A percentile compares a stretch with the other conserved stretches of the same genome.
These are phyloP conservation scores for Eimeria necatrix DNA, from an alignment of 169 alveolate genomes.

Conservation along the genomic window DNA sequence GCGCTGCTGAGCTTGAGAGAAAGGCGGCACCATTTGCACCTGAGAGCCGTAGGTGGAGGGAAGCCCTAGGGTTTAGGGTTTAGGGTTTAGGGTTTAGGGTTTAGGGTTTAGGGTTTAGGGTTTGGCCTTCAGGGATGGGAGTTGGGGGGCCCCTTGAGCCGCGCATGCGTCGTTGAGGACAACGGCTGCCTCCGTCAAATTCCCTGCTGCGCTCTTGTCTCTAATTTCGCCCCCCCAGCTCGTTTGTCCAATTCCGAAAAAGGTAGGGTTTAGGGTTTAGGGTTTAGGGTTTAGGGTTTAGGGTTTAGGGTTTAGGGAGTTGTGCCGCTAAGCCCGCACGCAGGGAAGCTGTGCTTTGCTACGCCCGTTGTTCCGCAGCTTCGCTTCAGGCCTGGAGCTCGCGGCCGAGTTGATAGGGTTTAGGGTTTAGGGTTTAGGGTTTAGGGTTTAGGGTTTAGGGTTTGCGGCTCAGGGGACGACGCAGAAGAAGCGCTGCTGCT, in stretches of 20 bases:
- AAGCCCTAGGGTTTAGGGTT: neutral
- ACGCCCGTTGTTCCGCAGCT: too few species aligned
- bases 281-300: slow-evolving; percentile 43
- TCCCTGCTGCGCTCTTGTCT: slow-evolving; percentile 41
- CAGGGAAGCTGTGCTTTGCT: too few species aligned
- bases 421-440: too few species aligned
- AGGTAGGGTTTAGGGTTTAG: slow-evolving; percentile 26
- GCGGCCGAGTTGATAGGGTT: too few species aligned
- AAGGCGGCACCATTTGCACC: too few species aligned
- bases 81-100: neutral
- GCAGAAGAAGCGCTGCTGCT: too few species aligned
- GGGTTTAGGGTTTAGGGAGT: slow-evolving; percentile 44
- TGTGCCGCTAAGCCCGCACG: too few species aligned
- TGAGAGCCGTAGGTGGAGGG: too few species aligned
- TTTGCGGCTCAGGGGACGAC: neutral
- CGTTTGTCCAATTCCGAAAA: neutral
- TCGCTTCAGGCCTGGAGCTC: too few species aligned
- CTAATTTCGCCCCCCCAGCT: slow-evolving; percentile 41
- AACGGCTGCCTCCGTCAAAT: neutral
- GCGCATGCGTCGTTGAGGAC: slow-evolving; percentile 36
- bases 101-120: slow-evolving; percentile 30
- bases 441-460: too few species aligned
- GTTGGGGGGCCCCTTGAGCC: slow-evolving; percentile 5
- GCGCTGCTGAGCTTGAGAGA: too few species aligned
- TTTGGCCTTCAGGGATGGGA: slow-evolving; percentile 37